Evolutionary conservation across 148 eudicot species (phyloP).

Genomic region (Fagopyrum homotropicum): DNA sequence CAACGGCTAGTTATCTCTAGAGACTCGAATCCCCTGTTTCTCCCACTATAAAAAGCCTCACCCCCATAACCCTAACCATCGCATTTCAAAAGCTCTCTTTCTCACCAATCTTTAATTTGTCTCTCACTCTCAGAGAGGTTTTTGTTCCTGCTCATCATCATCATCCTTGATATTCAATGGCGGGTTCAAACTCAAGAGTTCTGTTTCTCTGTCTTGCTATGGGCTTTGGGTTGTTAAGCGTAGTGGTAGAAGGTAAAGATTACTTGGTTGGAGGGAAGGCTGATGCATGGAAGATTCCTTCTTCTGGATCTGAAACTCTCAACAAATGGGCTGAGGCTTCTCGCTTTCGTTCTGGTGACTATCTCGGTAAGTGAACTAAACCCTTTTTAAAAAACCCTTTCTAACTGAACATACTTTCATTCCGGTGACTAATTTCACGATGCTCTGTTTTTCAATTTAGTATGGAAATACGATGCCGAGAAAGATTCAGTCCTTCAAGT

Average conservation of each 20-base stretch:
- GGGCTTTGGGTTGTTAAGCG: conserved; percentile 15
- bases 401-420: too few species aligned
- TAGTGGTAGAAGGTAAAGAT: conserved; percentile 43
- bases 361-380: conserved; percentile 30
- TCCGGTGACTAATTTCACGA: conserved; percentile 3
- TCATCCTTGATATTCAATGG: conserved; percentile 6
- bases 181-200: not conserved
- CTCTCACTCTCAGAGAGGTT: conserved; percentile 13
- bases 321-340: conserved; percentile 51
- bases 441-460: conserved; percentile 19
- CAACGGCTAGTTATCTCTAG: conserved; percentile 2
- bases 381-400: too few species aligned
- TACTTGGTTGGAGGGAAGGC: conserved; percentile 52
- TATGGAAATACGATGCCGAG: conserved; percentile 48
- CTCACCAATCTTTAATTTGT: not conserved
- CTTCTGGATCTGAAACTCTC: conserved; percentile 49
- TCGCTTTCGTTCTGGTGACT: conserved; percentile 51
- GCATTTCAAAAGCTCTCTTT: not conserved
- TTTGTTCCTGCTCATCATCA: not conserved
- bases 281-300: conserved; percentile 49
- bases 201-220: conserved; percentile 8
- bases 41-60: not conserved
- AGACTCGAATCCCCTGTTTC: not conserved
- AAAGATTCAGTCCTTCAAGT: conserved; percentile 63
- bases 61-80: not conserved